Conservation (phyloP, 75 land plant species). For the Pseudotsuga menziesii region DNA sequence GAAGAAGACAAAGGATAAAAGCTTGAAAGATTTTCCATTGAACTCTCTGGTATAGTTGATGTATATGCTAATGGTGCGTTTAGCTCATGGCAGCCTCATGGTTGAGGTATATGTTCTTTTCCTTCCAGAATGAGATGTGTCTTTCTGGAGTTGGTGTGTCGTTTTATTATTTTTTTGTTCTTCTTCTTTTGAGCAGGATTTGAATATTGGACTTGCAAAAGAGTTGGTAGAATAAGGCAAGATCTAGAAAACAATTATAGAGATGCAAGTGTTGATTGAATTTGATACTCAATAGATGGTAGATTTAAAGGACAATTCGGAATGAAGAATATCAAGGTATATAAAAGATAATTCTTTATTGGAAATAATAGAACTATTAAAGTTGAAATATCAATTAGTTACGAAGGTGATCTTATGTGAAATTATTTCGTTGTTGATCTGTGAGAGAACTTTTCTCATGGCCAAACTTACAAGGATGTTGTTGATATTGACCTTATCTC, state of each 20-base stretch:
- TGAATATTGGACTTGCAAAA: slow-evolving; percentile 45
- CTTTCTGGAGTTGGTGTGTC: neutral
- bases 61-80: slow-evolving; percentile 52
- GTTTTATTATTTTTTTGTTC: neutral
- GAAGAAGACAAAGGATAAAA: slow-evolving; percentile 50
- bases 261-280: slow-evolving; percentile 36
- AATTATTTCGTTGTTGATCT: neutral
- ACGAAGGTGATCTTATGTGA: neutral
- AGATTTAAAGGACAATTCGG: slow-evolving; percentile 38
- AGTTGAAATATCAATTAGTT: neutral
- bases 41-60: slow-evolving; percentile 53
- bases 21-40: slow-evolving; percentile 33
- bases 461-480: slow-evolving; percentile 27
- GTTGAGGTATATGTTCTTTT: slow-evolving; percentile 18
- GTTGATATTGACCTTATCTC: slow-evolving; percentile 49
- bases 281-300: slow-evolving; percentile 35
- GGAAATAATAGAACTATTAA: neutral
- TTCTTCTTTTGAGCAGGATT: slow-evolving; percentile 20
- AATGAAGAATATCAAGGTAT: slow-evolving; percentile 31
- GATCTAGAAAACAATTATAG: slow-evolving; percentile 33
- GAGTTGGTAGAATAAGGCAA: slow-evolving; percentile 40
- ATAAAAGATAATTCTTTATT: neutral
- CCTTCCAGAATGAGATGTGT: too few species aligned
- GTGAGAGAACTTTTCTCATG: slow-evolving; percentile 24
- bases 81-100: slow-evolving; percentile 54